Evolutionary conservation across 345 rosid genomes (phyloP).

Genomic region (Hibiscus tridactylites): DNA sequence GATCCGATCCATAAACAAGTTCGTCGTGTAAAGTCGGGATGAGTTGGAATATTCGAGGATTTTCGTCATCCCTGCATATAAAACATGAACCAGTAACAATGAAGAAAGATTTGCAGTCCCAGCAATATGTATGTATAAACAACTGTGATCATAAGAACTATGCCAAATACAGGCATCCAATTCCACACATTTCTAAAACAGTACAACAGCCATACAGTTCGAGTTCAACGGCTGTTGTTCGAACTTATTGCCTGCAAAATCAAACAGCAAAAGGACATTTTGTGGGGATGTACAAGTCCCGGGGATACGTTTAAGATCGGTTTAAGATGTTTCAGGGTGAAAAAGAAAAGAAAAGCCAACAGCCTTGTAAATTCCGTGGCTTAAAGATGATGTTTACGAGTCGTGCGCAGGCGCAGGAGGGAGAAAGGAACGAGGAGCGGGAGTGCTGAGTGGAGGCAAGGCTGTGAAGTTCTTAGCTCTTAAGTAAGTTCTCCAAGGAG

Average conservation of each 20-base stretch:
- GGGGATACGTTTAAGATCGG: not conserved
- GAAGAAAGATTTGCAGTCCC: not conserved
- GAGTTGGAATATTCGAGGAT: not conserved
- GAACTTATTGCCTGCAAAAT: not conserved
- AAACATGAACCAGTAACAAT: not conserved
- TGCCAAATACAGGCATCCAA: not conserved
- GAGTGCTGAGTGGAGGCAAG: not conserved
- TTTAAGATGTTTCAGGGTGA: not conserved
- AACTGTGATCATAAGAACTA: not conserved
- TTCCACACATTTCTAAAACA: not conserved
- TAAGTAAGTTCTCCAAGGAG: slow-evolving; percentile 46
- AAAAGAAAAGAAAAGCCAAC: not conserved
- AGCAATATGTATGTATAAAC: not conserved
- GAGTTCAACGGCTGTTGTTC: not conserved
- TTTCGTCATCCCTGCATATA: not conserved
- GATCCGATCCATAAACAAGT: no score
- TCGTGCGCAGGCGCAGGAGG: not conserved
- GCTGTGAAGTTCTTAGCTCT: slow-evolving; percentile 14
- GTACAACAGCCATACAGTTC: not conserved
- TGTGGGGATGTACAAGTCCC: not conserved
- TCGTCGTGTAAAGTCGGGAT: no score
- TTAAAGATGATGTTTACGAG: not conserved
- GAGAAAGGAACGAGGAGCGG: no score
- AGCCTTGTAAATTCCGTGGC: not conserved
- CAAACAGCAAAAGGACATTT: not conserved